Conservation (phyloP, 1,284 basidiomycete genomes). For the Moesziomyces antarcticus region DNA sequence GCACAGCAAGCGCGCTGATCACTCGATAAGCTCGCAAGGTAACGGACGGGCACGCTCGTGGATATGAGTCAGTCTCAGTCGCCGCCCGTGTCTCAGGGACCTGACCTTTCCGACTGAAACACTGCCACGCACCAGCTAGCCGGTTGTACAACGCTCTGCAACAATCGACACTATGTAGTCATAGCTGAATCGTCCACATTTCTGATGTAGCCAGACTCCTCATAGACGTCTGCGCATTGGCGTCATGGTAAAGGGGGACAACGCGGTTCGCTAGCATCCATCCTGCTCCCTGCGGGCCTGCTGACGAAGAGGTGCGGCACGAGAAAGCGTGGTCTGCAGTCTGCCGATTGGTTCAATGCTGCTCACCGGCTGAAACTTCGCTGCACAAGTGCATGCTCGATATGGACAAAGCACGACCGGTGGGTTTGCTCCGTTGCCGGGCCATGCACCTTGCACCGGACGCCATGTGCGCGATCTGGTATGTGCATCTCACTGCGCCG, state of each 20-base stretch:
- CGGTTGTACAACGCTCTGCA: too few species aligned
- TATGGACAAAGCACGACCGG: slow-evolving; percentile 5
- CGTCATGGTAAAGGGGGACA: background rate
- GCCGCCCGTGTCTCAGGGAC: too few species aligned
- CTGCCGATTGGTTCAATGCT: background rate
- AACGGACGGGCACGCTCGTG: too few species aligned
- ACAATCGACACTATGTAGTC: too few species aligned
- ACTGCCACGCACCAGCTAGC: too few species aligned
- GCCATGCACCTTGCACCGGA: background rate
- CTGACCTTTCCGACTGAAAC: too few species aligned
- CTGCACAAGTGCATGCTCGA: background rate
- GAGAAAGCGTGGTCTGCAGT: background rate
- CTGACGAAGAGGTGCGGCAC: slow-evolving; percentile 10
- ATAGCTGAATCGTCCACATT: too few species aligned
- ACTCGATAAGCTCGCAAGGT: background rate
- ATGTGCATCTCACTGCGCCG: background rate
- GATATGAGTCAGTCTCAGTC: background rate
- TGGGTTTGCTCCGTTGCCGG: slow-evolving; percentile 8
- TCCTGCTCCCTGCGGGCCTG: slow-evolving; percentile 16
- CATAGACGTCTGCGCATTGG: background rate
- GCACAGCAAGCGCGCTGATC: too few species aligned
- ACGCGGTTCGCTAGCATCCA: background rate
- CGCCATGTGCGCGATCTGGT: background rate
- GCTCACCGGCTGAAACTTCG: background rate
- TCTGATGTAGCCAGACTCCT: background rate